Evolutionary conservation across 2,329 filamentous ascomycete species (phyloP).

Genomic region (Trichophyton benhamiae): DNA sequence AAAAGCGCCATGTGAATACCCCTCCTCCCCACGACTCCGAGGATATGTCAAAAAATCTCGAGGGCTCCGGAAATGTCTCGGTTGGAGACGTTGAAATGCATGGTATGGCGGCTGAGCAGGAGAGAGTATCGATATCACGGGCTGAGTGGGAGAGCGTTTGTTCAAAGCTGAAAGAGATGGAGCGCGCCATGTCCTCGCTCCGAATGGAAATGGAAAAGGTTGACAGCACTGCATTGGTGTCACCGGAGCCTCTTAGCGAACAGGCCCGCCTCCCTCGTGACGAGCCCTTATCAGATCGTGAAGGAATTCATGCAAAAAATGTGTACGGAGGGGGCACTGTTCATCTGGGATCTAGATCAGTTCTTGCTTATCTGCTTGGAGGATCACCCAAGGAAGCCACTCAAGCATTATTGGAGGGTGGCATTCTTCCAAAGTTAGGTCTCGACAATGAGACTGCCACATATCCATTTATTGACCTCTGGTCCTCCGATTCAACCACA

Average conservation of each 20-base stretch:
- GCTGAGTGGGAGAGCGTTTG: slow-evolving; percentile 35
- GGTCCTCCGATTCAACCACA: slow-evolving; percentile 49
- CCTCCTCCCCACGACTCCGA: slow-evolving; percentile 18
- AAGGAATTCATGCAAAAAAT: slow-evolving; percentile 50
- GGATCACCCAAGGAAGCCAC: slow-evolving; percentile 36
- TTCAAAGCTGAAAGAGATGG: slow-evolving; percentile 32
- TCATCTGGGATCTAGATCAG: slow-evolving; percentile 49
- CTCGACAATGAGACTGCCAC: slow-evolving; percentile 53
- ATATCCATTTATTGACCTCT: slow-evolving; percentile 53
- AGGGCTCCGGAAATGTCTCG: slow-evolving; percentile 7
- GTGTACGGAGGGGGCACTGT: slow-evolving; percentile 48
- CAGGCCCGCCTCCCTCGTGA: background rate
- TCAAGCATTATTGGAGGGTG: slow-evolving; percentile 47
- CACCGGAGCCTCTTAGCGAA: slow-evolving; percentile 8
- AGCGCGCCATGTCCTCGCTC: slow-evolving; percentile 29
- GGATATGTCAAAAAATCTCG: background rate
- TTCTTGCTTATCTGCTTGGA: slow-evolving; percentile 48
- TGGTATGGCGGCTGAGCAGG: slow-evolving; percentile 7
- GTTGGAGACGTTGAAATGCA: background rate
- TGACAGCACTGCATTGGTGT: slow-evolving; percentile 19
- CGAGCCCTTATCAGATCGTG: slow-evolving; percentile 19
- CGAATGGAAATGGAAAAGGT: slow-evolving; percentile 29
- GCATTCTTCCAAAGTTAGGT: slow-evolving; percentile 50
- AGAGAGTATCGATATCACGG: slow-evolving; percentile 28
- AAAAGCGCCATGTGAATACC: slow-evolving; percentile 28